Base-by-base conservation (phyloP, 2,329 filamentous ascomycete species). In the Chaetomium globosum region DNA sequence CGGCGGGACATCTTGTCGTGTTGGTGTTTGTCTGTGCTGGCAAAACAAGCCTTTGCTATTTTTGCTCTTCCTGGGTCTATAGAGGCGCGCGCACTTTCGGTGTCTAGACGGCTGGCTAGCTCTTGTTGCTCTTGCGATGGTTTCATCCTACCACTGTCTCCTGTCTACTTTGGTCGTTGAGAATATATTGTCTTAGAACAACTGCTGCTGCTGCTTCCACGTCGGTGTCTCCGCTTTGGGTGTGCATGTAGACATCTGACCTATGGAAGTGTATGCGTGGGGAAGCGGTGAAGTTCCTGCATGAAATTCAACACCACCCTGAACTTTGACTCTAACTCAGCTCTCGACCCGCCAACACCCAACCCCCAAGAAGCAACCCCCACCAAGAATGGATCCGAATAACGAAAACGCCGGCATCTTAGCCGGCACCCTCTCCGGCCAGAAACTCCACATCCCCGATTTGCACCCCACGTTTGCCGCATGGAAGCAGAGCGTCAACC, bases 401-500 rank as follows among this genome's bases (percentile, higher is more conserved):
- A 28, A 13, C 9, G 21, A 53, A 28, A 9, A 7, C n/a, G 7
- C n/a, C 46, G 4, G 7, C 39, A 48, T 48, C n/a, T 21, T n/a
- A 8, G 8, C 46, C 19, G 8, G 23, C 8, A 23, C 28, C 55
- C 64, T 70, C 10, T 21, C 9, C 8, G 63, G 65, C 48, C 54
- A 68, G 7, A 43, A 13, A 0, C 54, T 70, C 23, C 23, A 26
- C 51, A 66, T 70, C 28, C 68, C 68, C 7, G 12, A 68, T 58
- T 56, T 68, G 19, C 28, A 31, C 4, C 63, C 61, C 3, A 43
- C 51, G 0, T 68, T 70, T 28, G 26, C 59, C 12, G 8, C 52
- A 6, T 70, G 69, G 67, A 62, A 67, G n/a, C 49, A 63, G 10
- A 64, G 64, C 19, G 46, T 69, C 36, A 69, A 67, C 48, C 66